These are phyloP conservation scores for Ashbya aceris DNA, from an alignment of 1,139 yeast species.

Conservation along the genomic window DNA sequence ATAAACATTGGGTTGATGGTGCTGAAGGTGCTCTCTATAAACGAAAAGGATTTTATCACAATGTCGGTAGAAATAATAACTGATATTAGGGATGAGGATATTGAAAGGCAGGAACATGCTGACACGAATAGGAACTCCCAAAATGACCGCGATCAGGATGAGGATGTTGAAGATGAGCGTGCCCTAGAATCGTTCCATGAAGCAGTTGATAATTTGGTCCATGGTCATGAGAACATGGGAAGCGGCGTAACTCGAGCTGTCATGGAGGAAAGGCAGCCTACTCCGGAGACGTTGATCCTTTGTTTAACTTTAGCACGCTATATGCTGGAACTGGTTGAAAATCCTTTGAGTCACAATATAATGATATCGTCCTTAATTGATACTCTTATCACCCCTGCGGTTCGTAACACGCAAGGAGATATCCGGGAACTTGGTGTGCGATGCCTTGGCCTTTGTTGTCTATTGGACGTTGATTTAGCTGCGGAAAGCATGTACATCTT, in stretches of 20 bases:
- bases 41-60: constrained; percentile 74
- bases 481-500: constrained; percentile 49
- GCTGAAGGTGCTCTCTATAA: constrained; percentile 60
- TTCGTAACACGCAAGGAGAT: constrained; percentile 49
- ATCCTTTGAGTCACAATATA: constrained; percentile 55
- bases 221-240: constrained; percentile 14
- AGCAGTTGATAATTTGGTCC: constrained; percentile 35
- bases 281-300: constrained; percentile 43
- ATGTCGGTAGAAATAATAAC: constrained; percentile 81
- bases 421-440: constrained; percentile 61
- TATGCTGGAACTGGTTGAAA: constrained; percentile 58
- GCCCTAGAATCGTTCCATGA: constrained; percentile 41
- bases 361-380: constrained; percentile 66
- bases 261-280: constrained; percentile 19
- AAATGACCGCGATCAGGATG: constrained; percentile 27
- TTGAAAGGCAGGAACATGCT: constrained; percentile 30
- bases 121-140: constrained; percentile 9
- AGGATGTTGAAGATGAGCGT: constrained; percentile 30
- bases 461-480: constrained; percentile 60
- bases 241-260: constrained; percentile 15
- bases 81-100: constrained; percentile 68
- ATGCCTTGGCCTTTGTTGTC: constrained; percentile 72
- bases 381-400: constrained; percentile 76
- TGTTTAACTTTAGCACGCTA: constrained; percentile 65
- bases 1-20: constrained; percentile 55